Evolutionary conservation across 345 rosid genomes (phyloP).

Genomic region (Cardiospermum halicacabum): DNA sequence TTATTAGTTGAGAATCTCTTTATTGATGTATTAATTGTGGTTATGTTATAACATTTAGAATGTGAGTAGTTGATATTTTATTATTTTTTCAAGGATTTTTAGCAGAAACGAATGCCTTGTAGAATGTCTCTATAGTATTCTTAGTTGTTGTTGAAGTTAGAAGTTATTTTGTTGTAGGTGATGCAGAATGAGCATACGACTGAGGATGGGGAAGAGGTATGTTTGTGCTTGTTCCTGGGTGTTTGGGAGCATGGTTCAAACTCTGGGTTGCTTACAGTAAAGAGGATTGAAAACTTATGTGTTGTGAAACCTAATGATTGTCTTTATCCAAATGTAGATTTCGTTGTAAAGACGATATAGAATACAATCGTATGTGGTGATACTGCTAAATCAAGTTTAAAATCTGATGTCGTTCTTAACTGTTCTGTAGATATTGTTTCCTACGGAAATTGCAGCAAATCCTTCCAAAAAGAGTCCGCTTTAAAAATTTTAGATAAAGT

Average conservation of each 20-base stretch:
- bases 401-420: not conserved
- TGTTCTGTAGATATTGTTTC: too few species aligned
- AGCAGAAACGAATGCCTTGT: too few species aligned
- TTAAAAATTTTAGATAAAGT: too few species aligned
- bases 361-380: slow-evolving; percentile 10
- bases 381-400: not conserved
- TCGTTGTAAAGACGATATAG: slow-evolving; percentile 20
- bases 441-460: too few species aligned
- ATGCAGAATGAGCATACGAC: slow-evolving; percentile 22
- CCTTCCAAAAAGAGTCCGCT: too few species aligned
- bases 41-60: too few species aligned
- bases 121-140: too few species aligned
- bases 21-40: too few species aligned
- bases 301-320: slow-evolving; percentile 12
- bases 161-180: slow-evolving; percentile 29
- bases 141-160: too few species aligned
- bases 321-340: slow-evolving; percentile 14
- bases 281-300: slow-evolving; percentile 36
- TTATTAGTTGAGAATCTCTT: too few species aligned
- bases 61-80: too few species aligned
- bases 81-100: too few species aligned
- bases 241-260: slow-evolving; percentile 44
- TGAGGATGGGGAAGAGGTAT: slow-evolving; percentile 33
- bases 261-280: slow-evolving; percentile 10
- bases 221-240: slow-evolving; percentile 34